phyloP scores from a whole-genome alignment of 148 eudicot genomes.

The Selenicereus undatus region DNA sequence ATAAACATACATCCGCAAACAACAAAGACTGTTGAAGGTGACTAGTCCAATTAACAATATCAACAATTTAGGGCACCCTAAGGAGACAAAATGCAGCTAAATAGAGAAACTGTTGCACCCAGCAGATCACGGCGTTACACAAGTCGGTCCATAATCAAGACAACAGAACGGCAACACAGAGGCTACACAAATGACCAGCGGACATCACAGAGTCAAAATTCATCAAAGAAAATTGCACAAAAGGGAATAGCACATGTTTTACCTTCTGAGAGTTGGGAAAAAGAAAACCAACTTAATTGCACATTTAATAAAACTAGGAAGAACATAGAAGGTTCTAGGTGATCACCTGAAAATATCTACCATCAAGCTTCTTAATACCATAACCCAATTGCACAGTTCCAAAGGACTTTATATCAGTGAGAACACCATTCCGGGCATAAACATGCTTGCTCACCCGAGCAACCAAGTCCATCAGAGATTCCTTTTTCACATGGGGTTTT shows the following conservation, averaged over 20 bases:
- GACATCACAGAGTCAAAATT: background rate
- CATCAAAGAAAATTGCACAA: background rate
- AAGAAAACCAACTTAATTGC: background rate
- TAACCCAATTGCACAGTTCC: constrained; percentile 77
- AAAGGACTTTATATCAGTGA: constrained; percentile 60
- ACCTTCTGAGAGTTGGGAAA: background rate
- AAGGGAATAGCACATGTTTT: background rate
- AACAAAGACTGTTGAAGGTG: background rate
- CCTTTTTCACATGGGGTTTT: constrained; percentile 53
- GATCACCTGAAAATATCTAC: constrained; percentile 72
- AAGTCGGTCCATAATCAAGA: too few species aligned
- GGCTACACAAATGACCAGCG: background rate
- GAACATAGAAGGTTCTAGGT: background rate
- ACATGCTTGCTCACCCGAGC: constrained; percentile 76
- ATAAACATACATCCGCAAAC: background rate
- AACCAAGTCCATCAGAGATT: constrained; percentile 52
- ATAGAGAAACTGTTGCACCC: too few species aligned
- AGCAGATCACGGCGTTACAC: too few species aligned
- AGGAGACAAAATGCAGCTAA: too few species aligned
- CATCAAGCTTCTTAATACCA: constrained; percentile 93
- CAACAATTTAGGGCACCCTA: background rate
- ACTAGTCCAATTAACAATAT: background rate
- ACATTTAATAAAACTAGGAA: background rate
- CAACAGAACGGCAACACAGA: background rate
- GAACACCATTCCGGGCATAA: constrained; percentile 71